These are phyloP conservation scores for Rhinocladiella similis DNA, from an alignment of 2,329 filamentous ascomycete genomes.

Conservation along the genomic window DNA sequence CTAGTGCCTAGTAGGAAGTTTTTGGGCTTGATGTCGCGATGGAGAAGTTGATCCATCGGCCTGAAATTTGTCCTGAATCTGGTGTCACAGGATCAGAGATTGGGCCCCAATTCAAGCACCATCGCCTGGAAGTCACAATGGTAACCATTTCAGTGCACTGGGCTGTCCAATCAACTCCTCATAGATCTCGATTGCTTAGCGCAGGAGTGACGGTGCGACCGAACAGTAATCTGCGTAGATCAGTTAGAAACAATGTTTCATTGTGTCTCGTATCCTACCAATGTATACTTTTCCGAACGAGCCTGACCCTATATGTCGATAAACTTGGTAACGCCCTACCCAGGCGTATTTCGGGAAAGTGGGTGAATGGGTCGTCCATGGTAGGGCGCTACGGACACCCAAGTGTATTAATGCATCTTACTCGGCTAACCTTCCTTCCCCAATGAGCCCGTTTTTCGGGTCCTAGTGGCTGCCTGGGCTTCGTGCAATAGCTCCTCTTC, in stretches of 20 bases:
- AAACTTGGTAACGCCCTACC: not conserved
- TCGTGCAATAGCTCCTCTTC: too few relatives aligned
- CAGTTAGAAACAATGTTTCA: not conserved
- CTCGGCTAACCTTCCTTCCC: too few relatives aligned
- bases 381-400: too few relatives aligned
- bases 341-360: constrained; percentile 1
- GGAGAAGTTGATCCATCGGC: constrained; percentile 33
- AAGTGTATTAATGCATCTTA: too few relatives aligned
- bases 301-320: not conserved
- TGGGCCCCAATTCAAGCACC: constrained; percentile 31
- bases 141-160: constrained; percentile 17
- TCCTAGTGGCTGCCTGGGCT: too few relatives aligned
- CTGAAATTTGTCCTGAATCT: constrained; percentile 35
- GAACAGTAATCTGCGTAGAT: constrained; percentile 24
- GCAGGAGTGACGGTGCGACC: not conserved
- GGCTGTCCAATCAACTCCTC: not conserved
- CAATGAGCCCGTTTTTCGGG: too few relatives aligned
- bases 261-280: not conserved
- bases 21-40: constrained; percentile 35
- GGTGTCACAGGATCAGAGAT: constrained; percentile 30
- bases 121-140: constrained; percentile 21
- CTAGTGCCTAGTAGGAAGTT: constrained; percentile 33
- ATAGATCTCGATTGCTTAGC: constrained; percentile 11
- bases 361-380: not conserved
- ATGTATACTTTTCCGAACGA: not conserved